Evolutionary conservation across 768 basidiomycete genomes (phyloP).

Genomic region (Epithele typhae): DNA sequence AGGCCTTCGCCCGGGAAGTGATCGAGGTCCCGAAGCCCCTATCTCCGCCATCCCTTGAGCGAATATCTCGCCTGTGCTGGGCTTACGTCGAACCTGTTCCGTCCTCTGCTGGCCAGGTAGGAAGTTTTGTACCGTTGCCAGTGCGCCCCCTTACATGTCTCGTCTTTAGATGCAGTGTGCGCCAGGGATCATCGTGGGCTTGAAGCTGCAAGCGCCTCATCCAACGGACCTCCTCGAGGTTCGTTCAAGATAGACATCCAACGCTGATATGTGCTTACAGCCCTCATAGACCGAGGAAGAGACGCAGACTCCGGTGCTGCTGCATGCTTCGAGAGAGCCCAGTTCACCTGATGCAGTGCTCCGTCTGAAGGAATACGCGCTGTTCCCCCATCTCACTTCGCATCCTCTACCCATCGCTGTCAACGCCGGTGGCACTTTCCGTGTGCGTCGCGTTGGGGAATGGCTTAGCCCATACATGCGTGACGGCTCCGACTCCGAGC

Average conservation of each 20-base stretch:
- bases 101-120: slow-evolving; percentile 37
- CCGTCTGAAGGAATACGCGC: slow-evolving; percentile 45
- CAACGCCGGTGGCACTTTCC: slow-evolving; percentile 42
- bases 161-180: slow-evolving; percentile 38
- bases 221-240: slow-evolving; percentile 52
- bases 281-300: neutral
- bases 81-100: slow-evolving; percentile 57
- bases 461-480: slow-evolving; percentile 36
- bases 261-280: too few species aligned
- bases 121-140: neutral
- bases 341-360: slow-evolving; percentile 6
- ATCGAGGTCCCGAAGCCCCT: slow-evolving; percentile 21
- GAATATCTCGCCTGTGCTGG: slow-evolving; percentile 64
- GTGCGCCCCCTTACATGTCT: neutral
- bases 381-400: slow-evolving; percentile 62
- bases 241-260: slow-evolving; percentile 11
- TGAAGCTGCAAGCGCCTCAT: slow-evolving; percentile 47
- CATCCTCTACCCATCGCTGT: slow-evolving; percentile 47
- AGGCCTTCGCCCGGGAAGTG: slow-evolving; percentile 21
- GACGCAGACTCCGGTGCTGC: slow-evolving; percentile 8
- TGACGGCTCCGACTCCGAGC: neutral
- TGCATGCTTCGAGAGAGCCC: slow-evolving; percentile 16
- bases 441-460: slow-evolving; percentile 58
- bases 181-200: slow-evolving; percentile 41
- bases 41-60: too few species aligned